Evolutionary conservation across 164 flowering plant genomes (phyloP), one percentile per base, ranked within the genome.

Genomic region (Magnolia changhungtana): DNA sequence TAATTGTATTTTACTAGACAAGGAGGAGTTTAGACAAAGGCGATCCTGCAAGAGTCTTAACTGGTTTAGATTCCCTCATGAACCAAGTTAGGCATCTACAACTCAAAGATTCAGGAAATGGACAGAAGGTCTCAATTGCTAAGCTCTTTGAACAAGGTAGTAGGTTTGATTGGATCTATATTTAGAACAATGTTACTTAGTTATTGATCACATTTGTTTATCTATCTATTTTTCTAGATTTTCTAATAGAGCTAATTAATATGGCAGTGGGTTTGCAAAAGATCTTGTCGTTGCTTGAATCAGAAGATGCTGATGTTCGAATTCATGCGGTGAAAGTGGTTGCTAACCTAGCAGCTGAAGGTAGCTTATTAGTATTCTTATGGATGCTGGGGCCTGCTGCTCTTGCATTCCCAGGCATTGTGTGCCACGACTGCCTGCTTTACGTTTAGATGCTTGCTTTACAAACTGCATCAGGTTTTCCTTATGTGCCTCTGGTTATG

Each of bases 301-400:
- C 99, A 23, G 97, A 92, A 76, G 99, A 96, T 86, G 86, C 90
- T 74, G 97, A 94, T 82, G 95, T 96, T 23, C 90, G 90, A n/a
- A 89, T 96, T 79, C 98, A 96, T 91, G 99, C 99, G 66, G 99
- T 94, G 58, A 96, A 96, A 87, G 99, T 96, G 79, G 95, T 96
- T 0, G 99, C 99, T 72, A 96, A 96, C 83, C 85, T 96, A n/a
- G 98, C 99, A 63, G 98, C 98, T 19, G 99, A 96, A 90, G 99
- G 99, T 96, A 72, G 45, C 67, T 75, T 37, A 50, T 70, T 49
- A 9, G 14, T 31, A 1, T 51, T 20, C 50, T 24, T 9, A 75
- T 19, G n/a, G 52, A 67, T 51, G 24, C 21, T n/a, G 71, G 49
- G 29, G 21, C 4, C 29, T 18, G 49, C 45, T 67, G 7, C 71